A percentile compares a stretch with the other conserved stretches of the same genome.
phyloP scores from a whole-genome alignment of 305 asterid species.

The Solanum hybrid region DNA sequence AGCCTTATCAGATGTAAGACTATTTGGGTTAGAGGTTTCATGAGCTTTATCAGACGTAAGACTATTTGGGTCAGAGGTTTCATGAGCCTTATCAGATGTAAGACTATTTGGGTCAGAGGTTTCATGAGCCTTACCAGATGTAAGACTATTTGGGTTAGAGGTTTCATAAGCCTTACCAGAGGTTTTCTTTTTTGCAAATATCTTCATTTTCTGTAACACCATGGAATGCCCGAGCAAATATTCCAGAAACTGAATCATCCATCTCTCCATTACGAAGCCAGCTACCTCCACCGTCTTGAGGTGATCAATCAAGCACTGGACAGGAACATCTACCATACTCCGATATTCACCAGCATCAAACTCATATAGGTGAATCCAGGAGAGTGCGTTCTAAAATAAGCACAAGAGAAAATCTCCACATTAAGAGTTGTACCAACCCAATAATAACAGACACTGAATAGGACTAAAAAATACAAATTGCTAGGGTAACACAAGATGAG shows the following conservation, averaged over 20 bases:
- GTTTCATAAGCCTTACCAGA: neutral
- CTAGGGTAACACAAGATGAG: neutral
- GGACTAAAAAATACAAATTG: neutral
- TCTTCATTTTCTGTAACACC: neutral
- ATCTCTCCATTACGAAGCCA: neutral
- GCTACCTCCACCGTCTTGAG: neutral
- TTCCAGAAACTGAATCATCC: neutral
- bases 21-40: neutral
- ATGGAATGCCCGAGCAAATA: neutral
- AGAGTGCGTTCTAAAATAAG: neutral
- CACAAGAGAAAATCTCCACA: neutral
- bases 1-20: neutral
- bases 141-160: neutral
- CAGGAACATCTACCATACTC: neutral
- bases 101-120: neutral
- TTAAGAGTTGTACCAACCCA: neutral
- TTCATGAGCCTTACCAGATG: neutral
- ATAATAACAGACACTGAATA: neutral
- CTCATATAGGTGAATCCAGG: neutral
- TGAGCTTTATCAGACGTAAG: neutral
- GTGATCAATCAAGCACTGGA: neutral
- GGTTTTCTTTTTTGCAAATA: neutral
- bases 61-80: neutral
- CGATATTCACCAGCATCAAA: neutral
- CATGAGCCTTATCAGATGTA: neutral